A percentile compares a stretch with the other conserved stretches of the same genome.
Conservation (phyloP, 2,329 filamentous ascomycete genomes). For the Ophiocordyceps robertsii region DNA sequence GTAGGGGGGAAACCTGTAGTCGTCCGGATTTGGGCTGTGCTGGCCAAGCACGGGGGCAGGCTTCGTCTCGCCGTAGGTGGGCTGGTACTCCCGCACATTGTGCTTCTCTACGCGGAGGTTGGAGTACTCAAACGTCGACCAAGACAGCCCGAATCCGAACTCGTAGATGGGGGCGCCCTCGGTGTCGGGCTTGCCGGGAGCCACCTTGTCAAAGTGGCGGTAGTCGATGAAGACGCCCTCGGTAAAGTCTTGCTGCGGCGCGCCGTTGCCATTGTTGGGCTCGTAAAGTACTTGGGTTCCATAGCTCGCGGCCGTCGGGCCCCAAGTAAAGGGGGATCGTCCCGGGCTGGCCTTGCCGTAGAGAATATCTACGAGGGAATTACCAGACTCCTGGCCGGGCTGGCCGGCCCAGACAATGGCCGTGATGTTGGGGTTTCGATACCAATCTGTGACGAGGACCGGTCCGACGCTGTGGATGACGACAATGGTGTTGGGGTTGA, state of each 20-base stretch:
- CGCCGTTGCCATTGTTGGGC: slow-evolving; percentile 51
- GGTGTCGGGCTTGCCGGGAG: slow-evolving; percentile 16
- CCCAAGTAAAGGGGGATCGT: slow-evolving; percentile 72
- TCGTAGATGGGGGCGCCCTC: slow-evolving; percentile 54
- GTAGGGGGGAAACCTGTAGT: slow-evolving; percentile 54
- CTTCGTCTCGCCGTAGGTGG: slow-evolving; percentile 47
- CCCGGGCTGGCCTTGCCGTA: slow-evolving; percentile 72
- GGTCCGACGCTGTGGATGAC: slow-evolving; percentile 79
- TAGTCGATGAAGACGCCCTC: slow-evolving; percentile 72
- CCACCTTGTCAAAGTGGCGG: slow-evolving; percentile 51
- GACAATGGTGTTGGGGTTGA: slow-evolving; percentile 82
- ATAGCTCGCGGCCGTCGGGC: slow-evolving; percentile 51
- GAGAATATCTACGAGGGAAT: slow-evolving; percentile 67
- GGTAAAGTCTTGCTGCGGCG: slow-evolving; percentile 60
- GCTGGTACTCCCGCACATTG: slow-evolving; percentile 36
- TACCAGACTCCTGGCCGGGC: slow-evolving; percentile 74
- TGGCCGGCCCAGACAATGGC: slow-evolving; percentile 74
- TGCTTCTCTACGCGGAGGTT: slow-evolving; percentile 44
- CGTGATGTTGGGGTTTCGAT: slow-evolving; percentile 64
- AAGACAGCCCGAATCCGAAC: slow-evolving; percentile 70
- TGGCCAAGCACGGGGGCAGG: slow-evolving; percentile 53
- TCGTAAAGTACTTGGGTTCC: slow-evolving; percentile 53
- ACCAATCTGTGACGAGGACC: slow-evolving; percentile 63
- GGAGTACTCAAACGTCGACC: slow-evolving; percentile 69
- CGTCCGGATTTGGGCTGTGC: slow-evolving; percentile 44